These are phyloP conservation scores for Pyricularia grisea DNA, from an alignment of 2,329 filamentous ascomycete genomes.

Conservation along the genomic window DNA sequence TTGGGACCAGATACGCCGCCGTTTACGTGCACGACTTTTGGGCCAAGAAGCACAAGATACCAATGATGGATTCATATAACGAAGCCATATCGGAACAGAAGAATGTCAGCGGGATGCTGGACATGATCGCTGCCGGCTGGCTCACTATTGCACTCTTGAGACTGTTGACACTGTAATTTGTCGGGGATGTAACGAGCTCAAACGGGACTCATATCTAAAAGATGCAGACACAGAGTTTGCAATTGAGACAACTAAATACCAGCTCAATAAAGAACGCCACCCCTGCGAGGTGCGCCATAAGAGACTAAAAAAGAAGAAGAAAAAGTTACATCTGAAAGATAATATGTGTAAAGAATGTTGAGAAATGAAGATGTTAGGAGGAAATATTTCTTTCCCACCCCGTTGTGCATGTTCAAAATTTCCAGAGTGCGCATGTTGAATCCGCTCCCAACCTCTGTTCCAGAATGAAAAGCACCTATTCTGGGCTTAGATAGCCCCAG, in stretches of 20 bases:
- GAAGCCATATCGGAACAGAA: conserved; percentile 17
- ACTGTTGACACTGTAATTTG: not conserved
- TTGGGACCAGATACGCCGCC: conserved; percentile 9
- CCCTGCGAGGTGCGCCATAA: not conserved
- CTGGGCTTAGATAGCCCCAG: not conserved
- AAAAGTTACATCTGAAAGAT: not conserved
- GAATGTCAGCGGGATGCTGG: conserved; percentile 12
- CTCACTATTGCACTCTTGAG: conserved; percentile 12
- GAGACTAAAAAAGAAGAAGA: not conserved
- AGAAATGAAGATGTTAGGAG: not conserved
- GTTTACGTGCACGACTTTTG: conserved; percentile 19
- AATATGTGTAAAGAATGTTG: not conserved
- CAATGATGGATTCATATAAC: conserved; percentile 19
- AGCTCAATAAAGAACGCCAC: not conserved
- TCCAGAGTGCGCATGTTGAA: not conserved
- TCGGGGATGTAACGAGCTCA: not conserved
- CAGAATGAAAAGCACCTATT: not conserved
- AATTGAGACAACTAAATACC: not conserved
- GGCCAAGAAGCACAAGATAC: conserved; percentile 18
- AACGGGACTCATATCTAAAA: not conserved
- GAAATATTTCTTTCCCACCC: not conserved
- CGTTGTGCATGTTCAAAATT: not conserved
- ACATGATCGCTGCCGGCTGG: conserved; percentile 14
- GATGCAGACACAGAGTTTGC: not conserved
- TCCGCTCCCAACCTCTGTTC: not conserved